phyloP scores from a whole-genome alignment of 176 grass and related monocot genomes.

The Oryza nivara region DNA sequence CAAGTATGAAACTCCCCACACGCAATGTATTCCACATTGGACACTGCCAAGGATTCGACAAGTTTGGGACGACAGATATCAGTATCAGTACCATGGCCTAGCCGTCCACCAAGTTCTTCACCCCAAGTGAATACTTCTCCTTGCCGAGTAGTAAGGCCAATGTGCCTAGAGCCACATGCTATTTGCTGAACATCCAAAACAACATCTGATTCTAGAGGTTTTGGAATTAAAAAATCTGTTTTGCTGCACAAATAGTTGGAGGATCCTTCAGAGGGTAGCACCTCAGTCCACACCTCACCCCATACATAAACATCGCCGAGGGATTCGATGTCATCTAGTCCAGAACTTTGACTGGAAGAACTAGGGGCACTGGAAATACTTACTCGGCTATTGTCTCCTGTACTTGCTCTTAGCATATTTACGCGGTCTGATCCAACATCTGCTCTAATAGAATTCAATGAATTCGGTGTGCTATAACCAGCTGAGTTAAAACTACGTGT shows the following conservation, averaged over 20 bases:
- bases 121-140: constrained; percentile 97
- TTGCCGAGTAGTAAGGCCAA: constrained; percentile 85
- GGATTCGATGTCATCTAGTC: constrained; percentile 86
- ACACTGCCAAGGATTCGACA: constrained; percentile 72
- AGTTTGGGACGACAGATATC: constrained; percentile 80
- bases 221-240: constrained; percentile 74
- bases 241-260: constrained; percentile 52
- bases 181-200: constrained; percentile 92
- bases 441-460: constrained; percentile 64
- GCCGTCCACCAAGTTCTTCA: constrained; percentile 70
- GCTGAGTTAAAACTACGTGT: constrained; percentile 55
- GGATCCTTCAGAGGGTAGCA: constrained; percentile 49
- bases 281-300: constrained; percentile 94
- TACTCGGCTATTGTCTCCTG: constrained; percentile 68
- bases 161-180: constrained; percentile 75
- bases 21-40: constrained; percentile 78
- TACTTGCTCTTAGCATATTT: constrained; percentile 94
- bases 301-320: constrained; percentile 96
- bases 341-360: constrained; percentile 75
- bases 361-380: constrained; percentile 91
- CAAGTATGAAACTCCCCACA: constrained; percentile 95
- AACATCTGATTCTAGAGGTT: constrained; percentile 89
- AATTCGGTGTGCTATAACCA: constrained; percentile 37
- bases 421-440: constrained; percentile 69
- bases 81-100: constrained; percentile 72